Percentiles rank a stretch among this genome's conserved stretches.
phyloP scores from a whole-genome alignment of 495 filamentous ascomycete species.

The Astrothelium subdiscretum region DNA sequence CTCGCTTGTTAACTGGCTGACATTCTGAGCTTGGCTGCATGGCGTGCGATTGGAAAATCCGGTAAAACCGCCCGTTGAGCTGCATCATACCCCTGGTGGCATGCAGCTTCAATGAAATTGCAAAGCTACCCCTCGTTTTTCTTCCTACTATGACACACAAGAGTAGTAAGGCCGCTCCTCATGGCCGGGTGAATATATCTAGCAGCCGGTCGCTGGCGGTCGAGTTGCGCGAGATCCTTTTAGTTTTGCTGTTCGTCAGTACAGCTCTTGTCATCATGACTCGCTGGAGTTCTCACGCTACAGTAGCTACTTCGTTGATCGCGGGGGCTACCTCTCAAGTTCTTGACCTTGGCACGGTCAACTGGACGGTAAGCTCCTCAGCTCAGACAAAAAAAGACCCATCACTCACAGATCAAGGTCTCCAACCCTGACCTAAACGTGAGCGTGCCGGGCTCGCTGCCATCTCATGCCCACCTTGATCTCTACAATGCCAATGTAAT shows the following conservation, averaged over 20 bases:
- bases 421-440: constrained; percentile 4
- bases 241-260: background rate
- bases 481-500: constrained; percentile 37
- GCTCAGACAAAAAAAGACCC: background rate
- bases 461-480: constrained; percentile 54
- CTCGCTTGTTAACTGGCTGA: no score
- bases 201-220: background rate
- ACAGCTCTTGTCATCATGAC: background rate
- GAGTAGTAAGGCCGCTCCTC: background rate
- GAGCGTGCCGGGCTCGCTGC: constrained; percentile 44
- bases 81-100: background rate
- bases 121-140: constrained; percentile 2
- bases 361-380: constrained; percentile 5
- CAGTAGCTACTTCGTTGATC: background rate
- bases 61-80: background rate
- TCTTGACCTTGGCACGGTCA: constrained; percentile 2
- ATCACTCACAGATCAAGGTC: background rate
- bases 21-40: background rate
- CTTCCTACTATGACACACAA: background rate
- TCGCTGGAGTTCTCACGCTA: constrained; percentile 1
- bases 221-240: background rate
- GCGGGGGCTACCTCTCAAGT: constrained; percentile 4
- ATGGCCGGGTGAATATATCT: background rate
- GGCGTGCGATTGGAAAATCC: background rate
- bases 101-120: background rate